Evolutionary conservation across 345 rosid species (phyloP).

Genomic region (Citrus australasica): DNA sequence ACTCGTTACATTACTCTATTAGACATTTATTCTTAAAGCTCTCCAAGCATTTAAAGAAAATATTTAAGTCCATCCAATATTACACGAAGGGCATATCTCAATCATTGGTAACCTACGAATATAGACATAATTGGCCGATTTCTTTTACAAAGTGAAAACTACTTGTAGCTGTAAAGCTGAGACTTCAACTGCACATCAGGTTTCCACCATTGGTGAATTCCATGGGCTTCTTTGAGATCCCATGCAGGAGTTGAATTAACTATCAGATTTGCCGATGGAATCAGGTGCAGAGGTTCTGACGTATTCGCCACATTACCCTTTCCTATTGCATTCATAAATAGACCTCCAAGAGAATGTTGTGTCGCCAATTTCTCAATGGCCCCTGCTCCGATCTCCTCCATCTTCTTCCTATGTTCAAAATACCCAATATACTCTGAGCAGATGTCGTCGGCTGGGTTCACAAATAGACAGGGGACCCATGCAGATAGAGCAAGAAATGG

Average conservation of each 20-base stretch:
- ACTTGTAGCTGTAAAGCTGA: slow-evolving; percentile 49
- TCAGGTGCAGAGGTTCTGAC: slow-evolving; percentile 67
- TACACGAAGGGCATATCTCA: background rate
- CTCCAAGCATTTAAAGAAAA: background rate
- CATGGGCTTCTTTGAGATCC: slow-evolving; percentile 76
- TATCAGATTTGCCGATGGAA: slow-evolving; percentile 66
- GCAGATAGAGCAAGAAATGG: slow-evolving; percentile 49
- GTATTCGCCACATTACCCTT: slow-evolving; percentile 13
- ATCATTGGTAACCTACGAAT: background rate
- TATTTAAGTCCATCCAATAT: background rate
- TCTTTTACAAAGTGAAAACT: background rate
- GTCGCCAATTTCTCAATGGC: slow-evolving; percentile 67
- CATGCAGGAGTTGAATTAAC: slow-evolving; percentile 38
- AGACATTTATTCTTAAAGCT: background rate
- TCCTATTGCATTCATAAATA: slow-evolving; percentile 56
- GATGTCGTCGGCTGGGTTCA: slow-evolving; percentile 62
- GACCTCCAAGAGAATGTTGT: slow-evolving; percentile 62
- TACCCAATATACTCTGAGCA: slow-evolving; percentile 84
- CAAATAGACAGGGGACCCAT: slow-evolving; percentile 65
- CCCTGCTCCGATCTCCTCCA: slow-evolving; percentile 84
- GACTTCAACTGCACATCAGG: slow-evolving; percentile 52
- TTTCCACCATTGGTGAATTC: slow-evolving; percentile 94
- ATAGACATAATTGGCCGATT: background rate
- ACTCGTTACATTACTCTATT: background rate
- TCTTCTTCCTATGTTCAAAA: slow-evolving; percentile 80